A percentile compares a stretch with the other conserved stretches of the same genome.
Evolutionary conservation across 306 rosid genomes (phyloP).

Genomic region (Senna siamea): DNA sequence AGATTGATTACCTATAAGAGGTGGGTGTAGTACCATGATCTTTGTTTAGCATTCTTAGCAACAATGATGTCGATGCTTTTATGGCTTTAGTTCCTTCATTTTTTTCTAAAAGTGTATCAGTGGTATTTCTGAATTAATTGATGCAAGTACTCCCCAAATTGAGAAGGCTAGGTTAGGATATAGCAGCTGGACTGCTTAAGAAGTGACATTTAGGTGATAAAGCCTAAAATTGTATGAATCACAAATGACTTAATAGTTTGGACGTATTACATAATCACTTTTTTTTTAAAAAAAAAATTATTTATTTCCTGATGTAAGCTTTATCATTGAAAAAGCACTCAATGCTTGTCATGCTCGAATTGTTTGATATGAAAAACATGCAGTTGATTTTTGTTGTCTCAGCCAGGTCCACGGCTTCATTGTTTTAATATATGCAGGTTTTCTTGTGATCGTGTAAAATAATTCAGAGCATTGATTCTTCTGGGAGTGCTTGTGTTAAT

Average conservation of each 20-base stretch:
- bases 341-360: background rate
- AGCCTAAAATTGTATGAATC: conserved; percentile 9
- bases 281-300: background rate
- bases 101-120: background rate
- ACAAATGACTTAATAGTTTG: background rate
- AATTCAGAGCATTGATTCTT: conserved; percentile 56
- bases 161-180: conserved; percentile 17
- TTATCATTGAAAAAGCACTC: background rate
- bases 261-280: conserved; percentile 7
- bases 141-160: conserved; percentile 15
- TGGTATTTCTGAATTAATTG: conserved; percentile 8
- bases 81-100: background rate
- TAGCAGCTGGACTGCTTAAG: conserved; percentile 18
- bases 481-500: conserved; percentile 54
- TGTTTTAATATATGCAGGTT: conserved; percentile 52
- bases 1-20: conserved; percentile 26
- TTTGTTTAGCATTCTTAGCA: conserved; percentile 17
- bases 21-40: conserved; percentile 34
- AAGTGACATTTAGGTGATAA: conserved; percentile 14
- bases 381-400: conserved; percentile 3
- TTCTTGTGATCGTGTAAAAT: conserved; percentile 47
- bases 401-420: conserved; percentile 24
- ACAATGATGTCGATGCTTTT: conserved; percentile 4
- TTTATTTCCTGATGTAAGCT: background rate
- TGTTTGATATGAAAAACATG: background rate